Evolutionary conservation across 129 eudicot species (phyloP).

Genomic region (sunflower (Helianthus annuus)): DNA sequence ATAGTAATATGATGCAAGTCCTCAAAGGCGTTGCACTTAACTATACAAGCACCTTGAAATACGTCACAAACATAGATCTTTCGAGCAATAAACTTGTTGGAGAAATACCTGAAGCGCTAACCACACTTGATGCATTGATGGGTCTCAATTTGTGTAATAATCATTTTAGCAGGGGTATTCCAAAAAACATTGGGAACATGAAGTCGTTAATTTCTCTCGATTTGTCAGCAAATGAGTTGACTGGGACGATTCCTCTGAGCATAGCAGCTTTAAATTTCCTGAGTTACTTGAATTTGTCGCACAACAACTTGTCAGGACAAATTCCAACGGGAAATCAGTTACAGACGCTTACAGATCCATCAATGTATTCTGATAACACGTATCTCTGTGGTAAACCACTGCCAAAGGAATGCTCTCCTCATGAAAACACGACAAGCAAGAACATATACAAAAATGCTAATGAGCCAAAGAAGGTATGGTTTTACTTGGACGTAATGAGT

Average conservation of each 20-base stretch:
- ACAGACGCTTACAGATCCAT: slow-evolving; percentile 31
- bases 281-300: slow-evolving; percentile 29
- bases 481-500: slow-evolving; percentile 6
- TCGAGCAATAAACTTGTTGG: slow-evolving; percentile 21
- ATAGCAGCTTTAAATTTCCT: slow-evolving; percentile 17
- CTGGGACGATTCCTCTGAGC: slow-evolving; percentile 25
- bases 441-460: background rate
- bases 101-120: slow-evolving; percentile 23
- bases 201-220: slow-evolving; percentile 25
- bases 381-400: slow-evolving; percentile 1
- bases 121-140: background rate
- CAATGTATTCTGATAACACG: slow-evolving; percentile 22
- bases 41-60: background rate
- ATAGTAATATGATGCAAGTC: slow-evolving; percentile 7
- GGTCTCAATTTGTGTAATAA: slow-evolving; percentile 34
- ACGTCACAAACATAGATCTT: slow-evolving; percentile 1
- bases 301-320: slow-evolving; percentile 34
- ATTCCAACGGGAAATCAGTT: slow-evolving; percentile 35
- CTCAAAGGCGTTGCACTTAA: slow-evolving; percentile 22
- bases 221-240: slow-evolving; percentile 17
- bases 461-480: slow-evolving; percentile 14
- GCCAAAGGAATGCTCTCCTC: slow-evolving; percentile 2
- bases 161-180: slow-evolving; percentile 24
- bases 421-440: background rate
- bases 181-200: slow-evolving; percentile 23